Conservation (phyloP, 306 rosid genomes). For the Hippophae rhamnoides region DNA sequence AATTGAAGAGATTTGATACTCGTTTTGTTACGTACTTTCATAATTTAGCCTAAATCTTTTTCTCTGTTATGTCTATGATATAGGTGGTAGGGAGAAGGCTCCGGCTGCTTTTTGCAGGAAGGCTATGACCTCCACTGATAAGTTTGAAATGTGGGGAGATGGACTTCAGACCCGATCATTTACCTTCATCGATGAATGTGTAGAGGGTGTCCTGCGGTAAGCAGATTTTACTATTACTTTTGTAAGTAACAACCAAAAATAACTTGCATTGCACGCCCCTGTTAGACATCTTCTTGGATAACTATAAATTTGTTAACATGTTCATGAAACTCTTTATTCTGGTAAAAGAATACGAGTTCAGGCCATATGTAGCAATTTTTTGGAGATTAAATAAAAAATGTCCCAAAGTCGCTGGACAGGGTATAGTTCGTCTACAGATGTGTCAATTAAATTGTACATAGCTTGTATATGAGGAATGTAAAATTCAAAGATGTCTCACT, state of each 20-base stretch:
- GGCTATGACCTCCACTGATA: constrained; percentile 60
- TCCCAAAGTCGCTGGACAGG: too few species aligned
- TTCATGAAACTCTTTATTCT: too few species aligned
- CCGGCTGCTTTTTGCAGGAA: constrained; percentile 98
- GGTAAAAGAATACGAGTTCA: too few species aligned
- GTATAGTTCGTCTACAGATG: too few species aligned
- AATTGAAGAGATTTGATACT: neutral
- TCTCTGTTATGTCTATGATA: neutral
- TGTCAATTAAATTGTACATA: too few species aligned
- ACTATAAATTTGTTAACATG: too few species aligned
- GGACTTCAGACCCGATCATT: constrained; percentile 94
- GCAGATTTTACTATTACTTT: neutral
- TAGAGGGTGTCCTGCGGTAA: constrained; percentile 97
- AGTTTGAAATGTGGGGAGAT: constrained; percentile 99
- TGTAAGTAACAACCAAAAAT: too few species aligned
- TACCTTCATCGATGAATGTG: constrained; percentile 98
- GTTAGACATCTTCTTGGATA: too few species aligned
- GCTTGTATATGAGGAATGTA: too few species aligned
- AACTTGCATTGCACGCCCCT: too few species aligned
- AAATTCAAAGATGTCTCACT: neutral
- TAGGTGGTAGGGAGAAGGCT: constrained; percentile 98
- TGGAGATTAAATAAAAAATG: too few species aligned
- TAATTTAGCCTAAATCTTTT: neutral
- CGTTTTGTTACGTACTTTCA: neutral
- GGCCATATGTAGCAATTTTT: too few species aligned